Evolutionary conservation across 345 rosid species (phyloP).

Genomic region (Melaleuca quinquenervia): DNA sequence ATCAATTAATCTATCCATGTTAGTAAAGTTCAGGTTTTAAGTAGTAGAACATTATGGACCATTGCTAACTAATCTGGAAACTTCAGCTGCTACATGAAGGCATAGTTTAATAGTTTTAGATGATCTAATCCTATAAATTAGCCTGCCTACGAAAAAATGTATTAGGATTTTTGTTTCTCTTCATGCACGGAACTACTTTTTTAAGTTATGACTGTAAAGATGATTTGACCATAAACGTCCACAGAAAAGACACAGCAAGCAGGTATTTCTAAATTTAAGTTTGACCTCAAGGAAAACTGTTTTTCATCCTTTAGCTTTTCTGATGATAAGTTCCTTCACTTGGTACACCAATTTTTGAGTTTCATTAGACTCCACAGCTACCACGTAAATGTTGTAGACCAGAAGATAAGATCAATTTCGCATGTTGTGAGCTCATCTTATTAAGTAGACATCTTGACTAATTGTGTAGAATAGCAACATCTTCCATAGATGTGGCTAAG

Average conservation of each 20-base stretch:
- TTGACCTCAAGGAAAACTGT: not conserved
- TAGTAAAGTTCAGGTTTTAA: not conserved
- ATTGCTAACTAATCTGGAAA: not conserved
- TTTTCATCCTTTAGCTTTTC: not conserved
- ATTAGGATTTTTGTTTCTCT: not conserved
- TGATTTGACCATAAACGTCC: not conserved
- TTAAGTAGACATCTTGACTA: not conserved
- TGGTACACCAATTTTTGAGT: not conserved
- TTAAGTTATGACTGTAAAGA: not conserved
- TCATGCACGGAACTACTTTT: not conserved
- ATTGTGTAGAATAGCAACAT: not conserved
- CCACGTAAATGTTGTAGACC: not conserved
- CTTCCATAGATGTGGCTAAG: not conserved
- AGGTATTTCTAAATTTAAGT: not conserved
- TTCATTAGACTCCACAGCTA: not conserved
- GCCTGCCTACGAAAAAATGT: not conserved
- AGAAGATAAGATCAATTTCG: not conserved
- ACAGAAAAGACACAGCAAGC: not conserved
- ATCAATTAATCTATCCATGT: not conserved
- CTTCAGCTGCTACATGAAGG: not conserved
- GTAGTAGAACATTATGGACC: not conserved
- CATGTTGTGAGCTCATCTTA: not conserved
- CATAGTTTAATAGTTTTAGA: not conserved
- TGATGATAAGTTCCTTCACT: not conserved
- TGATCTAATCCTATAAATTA: not conserved